Conservation (phyloP, 1,139 yeast species). For the Lizanozyma gosingica region DNA sequence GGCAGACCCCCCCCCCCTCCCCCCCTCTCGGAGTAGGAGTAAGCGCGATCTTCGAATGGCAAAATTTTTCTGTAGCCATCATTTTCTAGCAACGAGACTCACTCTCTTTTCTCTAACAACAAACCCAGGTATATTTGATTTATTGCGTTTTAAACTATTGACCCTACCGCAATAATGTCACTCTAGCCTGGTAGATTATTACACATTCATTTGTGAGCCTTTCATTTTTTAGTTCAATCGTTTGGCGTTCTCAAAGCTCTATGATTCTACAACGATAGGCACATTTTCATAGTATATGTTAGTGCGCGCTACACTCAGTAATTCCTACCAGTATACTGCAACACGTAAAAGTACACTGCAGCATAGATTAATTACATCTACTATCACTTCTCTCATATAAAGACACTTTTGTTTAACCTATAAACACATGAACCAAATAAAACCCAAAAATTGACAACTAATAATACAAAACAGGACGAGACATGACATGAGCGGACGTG, state of each 20-base stretch:
- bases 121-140: neutral
- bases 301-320: too few species aligned
- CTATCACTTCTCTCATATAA: too few species aligned
- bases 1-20: too few species aligned
- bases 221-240: neutral
- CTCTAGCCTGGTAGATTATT: neutral
- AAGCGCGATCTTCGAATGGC: too few species aligned
- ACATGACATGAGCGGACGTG: neutral
- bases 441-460: neutral
- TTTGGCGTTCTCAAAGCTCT: neutral
- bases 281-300: neutral
- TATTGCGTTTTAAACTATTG: neutral
- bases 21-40: too few species aligned
- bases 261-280: neutral
- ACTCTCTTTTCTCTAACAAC: neutral
- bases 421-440: neutral
- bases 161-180: neutral
- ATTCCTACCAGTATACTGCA: too few species aligned
- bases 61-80: too few species aligned
- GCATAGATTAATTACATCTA: too few species aligned
- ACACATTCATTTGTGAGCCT: neutral
- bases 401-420: neutral
- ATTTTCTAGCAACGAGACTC: too few species aligned
- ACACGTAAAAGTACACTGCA: too few species aligned
- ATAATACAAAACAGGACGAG: neutral